Conservation (phyloP, 2,329 filamentous ascomycete genomes). For the Plenodomus biglobosus region DNA sequence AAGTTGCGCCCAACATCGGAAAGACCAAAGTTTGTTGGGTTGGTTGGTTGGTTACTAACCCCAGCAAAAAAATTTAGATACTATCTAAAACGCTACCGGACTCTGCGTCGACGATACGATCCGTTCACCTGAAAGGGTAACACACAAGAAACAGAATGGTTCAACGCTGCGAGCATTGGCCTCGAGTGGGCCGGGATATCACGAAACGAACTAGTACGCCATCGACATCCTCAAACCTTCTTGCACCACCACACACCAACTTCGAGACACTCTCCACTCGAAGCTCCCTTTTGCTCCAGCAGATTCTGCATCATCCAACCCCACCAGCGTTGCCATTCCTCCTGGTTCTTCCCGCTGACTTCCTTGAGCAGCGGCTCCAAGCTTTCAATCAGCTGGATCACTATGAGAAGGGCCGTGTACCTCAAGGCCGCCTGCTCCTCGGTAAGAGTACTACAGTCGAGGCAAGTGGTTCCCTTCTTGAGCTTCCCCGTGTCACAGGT, state of each 20-base stretch:
- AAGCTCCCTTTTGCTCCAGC: conserved; percentile 74
- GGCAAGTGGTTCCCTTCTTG: conserved; percentile 36
- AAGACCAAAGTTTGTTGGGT: no score
- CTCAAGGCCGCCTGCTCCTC: conserved; percentile 72
- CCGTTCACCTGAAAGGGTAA: conserved; percentile 22
- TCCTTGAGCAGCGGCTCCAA: conserved; percentile 82
- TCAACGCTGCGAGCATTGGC: conserved; percentile 7
- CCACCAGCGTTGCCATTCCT: conserved; percentile 92
- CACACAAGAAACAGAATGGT: conserved; percentile 4
- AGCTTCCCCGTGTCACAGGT: conserved; percentile 51
- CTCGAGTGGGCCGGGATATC: conserved; percentile 26
- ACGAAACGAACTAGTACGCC: conserved; percentile 27
- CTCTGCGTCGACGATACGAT: conserved; percentile 78
- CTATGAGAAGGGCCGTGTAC: conserved; percentile 76
- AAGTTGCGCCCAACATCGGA: no score
- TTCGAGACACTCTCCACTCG: conserved; percentile 81
- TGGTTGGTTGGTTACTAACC: no score
- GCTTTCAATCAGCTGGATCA: conserved; percentile 81
- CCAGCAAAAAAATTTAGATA: no score
- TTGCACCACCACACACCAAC: conserved; percentile 66
- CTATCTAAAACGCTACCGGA: conserved; percentile 88
- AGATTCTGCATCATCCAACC: conserved; percentile 83
- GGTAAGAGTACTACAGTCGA: conserved; percentile 58
- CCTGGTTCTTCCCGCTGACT: conserved; percentile 79
- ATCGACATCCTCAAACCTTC: conserved; percentile 49